Base-by-base conservation (phyloP, 2,329 filamentous ascomycete genomes). In the Fusarium poae region DNA sequence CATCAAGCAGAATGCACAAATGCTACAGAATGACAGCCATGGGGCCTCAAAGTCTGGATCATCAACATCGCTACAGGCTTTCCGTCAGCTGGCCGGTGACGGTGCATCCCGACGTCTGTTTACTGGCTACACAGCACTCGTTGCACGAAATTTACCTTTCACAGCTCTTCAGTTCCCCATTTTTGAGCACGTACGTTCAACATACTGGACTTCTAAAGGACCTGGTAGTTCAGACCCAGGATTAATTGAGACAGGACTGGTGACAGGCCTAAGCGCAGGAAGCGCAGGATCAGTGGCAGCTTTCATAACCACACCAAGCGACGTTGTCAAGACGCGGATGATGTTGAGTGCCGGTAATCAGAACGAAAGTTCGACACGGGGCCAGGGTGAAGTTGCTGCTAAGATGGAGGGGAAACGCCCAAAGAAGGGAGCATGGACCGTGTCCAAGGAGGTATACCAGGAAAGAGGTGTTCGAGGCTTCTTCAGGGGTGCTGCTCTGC, bases 1-100 rank as follows among this genome's bases (percentile, higher is more conserved):
- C 10, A 88, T 97, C 67, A 97, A 97, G 81, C 94, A 97, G 77
- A 97, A 97, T 78, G 93, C 94, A 0, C 94, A 97, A 78, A 94
- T 97, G 86, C 83, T 96, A 1, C 82, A 74, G 32, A 74, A 65
- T 18, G 71, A 61, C 65, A 61, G 43, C 68, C 39, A 37, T 35
- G 37, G 67, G 23, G 70, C 62, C 18, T 52, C 34, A 40, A 39
- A 27, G 32, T 55, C 46, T 30, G 52, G 55, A 11, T 54, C 66
- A 21, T 82, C 80, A 6, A 84, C 83, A 1, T 87, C 84, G 1
- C 72, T 86, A n/a, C 78, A 80, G 60, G 83, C 84, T 1, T 77
- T 88, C 67, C 81, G 77, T 59, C 84, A 82, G 78, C 78, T 78
- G 79, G 87, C 76, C 63, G 83, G 85, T 80, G 73, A 89, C 79